Evolutionary conservation across 2,329 filamentous ascomycete species (phyloP).

Genomic region (Monosporascus ibericus): DNA sequence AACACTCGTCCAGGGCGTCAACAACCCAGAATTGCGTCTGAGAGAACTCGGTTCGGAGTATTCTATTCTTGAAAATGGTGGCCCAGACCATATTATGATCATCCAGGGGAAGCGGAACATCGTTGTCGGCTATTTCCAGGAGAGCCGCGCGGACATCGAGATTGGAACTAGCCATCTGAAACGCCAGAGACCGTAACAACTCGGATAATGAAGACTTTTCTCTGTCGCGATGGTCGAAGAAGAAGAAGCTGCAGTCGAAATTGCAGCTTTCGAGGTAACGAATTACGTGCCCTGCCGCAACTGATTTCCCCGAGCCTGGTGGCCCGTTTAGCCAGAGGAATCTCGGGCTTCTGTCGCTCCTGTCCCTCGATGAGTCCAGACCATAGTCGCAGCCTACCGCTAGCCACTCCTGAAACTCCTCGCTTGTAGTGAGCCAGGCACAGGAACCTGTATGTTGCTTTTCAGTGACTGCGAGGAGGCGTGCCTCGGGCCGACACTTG

Average conservation of each 20-base stretch:
- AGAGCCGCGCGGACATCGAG: constrained; percentile 12
- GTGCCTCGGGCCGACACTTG: constrained; percentile 14
- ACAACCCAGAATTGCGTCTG: constrained; percentile 18
- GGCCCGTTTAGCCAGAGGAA: constrained; percentile 22
- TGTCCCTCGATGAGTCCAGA: background rate
- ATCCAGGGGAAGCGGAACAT: constrained; percentile 5
- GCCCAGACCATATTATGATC: constrained; percentile 17
- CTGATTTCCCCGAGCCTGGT: constrained; percentile 22
- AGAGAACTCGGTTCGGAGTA: constrained; percentile 10
- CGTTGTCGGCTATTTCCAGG: constrained; percentile 12
- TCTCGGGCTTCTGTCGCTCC: background rate
- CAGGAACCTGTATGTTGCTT: constrained; percentile 18
- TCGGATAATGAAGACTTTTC: constrained; percentile 1
- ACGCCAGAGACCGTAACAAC: constrained; percentile 14
- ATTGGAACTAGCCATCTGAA: constrained; percentile 17
- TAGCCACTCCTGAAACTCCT: constrained; percentile 18
- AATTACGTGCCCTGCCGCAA: constrained; percentile 18
- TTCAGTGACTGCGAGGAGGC: constrained; percentile 14
- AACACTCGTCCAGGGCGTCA: constrained; percentile 17
- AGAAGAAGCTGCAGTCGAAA: constrained; percentile 20
- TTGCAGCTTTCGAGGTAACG: constrained; percentile 14
- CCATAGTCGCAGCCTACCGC: constrained; percentile 1
- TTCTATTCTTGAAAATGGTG: constrained; percentile 12
- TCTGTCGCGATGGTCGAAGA: constrained; percentile 21
- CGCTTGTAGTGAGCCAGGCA: constrained; percentile 17